These are phyloP conservation scores for Allomyces macrogynus DNA, from an alignment of 192 early-diverging fungal species.

Conservation along the genomic window DNA sequence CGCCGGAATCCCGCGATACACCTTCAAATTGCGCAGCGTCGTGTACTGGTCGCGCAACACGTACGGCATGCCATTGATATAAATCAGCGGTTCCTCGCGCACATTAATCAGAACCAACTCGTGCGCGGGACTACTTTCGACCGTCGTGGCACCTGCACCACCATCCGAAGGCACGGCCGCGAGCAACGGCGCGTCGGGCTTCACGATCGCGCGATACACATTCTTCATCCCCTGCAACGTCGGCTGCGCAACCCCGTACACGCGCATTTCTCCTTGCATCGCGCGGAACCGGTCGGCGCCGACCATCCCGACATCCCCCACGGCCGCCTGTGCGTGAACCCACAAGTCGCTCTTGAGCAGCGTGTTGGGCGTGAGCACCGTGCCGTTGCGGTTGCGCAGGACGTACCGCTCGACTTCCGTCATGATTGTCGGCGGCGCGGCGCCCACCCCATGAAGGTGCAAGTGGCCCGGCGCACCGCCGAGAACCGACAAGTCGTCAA, in stretches of 20 bases:
- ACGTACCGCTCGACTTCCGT: background rate
- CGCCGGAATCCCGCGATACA: conserved; percentile 32
- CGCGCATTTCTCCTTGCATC: conserved; percentile 11
- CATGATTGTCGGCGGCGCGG: background rate
- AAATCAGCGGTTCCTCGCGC: conserved; percentile 46
- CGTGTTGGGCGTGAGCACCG: background rate
- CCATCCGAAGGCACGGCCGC: too few relatives aligned
- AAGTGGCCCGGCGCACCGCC: conserved; percentile 1
- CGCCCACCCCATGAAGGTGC: background rate
- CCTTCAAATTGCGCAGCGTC: conserved; percentile 37
- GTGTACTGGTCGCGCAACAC: conserved; percentile 34
- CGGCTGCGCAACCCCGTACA: conserved; percentile 38
- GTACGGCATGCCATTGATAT: conserved; percentile 42
- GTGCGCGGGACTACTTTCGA: background rate
- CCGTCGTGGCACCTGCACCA: too few relatives aligned
- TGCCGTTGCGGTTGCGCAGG: background rate
- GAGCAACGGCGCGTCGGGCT: background rate
- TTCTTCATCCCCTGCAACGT: conserved; percentile 31
- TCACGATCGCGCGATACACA: conserved; percentile 12
- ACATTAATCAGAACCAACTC: conserved; percentile 39
- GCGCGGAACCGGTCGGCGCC: conserved; percentile 35
- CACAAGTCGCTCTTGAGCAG: background rate
- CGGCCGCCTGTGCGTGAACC: too few relatives aligned
- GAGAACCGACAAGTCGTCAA: conserved; percentile 25
- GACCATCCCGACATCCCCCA: conserved; percentile 12